Conservation (phyloP, 106 monocot species). For the Phalaenopsis equestris region DNA sequence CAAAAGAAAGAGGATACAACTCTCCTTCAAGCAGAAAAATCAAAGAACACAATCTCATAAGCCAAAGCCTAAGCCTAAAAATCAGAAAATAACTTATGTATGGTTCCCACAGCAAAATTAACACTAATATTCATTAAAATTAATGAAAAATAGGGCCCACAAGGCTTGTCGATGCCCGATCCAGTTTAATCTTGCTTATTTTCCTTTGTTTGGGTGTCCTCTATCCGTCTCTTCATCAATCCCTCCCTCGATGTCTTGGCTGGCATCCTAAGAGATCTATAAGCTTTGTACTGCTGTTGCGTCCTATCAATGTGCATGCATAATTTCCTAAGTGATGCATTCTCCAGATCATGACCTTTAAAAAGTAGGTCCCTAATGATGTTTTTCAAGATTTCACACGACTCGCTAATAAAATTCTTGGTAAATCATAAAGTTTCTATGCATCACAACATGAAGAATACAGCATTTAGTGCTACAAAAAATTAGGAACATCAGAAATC, state of each 20-base stretch:
- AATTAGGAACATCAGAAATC: not conserved
- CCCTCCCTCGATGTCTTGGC: not conserved
- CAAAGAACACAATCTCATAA: no score
- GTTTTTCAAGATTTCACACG: not conserved
- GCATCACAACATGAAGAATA: not conserved
- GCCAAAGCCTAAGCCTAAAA: no score
- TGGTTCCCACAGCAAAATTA: no score
- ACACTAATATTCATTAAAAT: no score
- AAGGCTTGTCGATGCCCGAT: not conserved
- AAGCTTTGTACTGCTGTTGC: not conserved
- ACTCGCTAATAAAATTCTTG: not conserved
- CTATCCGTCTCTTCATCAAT: not conserved
- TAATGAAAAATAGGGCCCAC: no score
- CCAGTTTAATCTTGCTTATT: not conserved
- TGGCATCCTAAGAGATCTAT: not conserved
- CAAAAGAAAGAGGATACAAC: no score
- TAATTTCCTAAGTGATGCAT: not conserved
- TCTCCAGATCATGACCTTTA: not conserved
- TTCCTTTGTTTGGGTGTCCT: not conserved
- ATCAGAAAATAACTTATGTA: no score
- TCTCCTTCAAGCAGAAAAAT: no score
- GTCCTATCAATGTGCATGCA: not conserved
- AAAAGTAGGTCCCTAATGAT: not conserved
- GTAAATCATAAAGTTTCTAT: not conserved
- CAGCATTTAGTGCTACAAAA: not conserved